Evolutionary conservation across 192 early-diverging fungal genomes (phyloP).

Genomic region (Coemansia biformis): DNA sequence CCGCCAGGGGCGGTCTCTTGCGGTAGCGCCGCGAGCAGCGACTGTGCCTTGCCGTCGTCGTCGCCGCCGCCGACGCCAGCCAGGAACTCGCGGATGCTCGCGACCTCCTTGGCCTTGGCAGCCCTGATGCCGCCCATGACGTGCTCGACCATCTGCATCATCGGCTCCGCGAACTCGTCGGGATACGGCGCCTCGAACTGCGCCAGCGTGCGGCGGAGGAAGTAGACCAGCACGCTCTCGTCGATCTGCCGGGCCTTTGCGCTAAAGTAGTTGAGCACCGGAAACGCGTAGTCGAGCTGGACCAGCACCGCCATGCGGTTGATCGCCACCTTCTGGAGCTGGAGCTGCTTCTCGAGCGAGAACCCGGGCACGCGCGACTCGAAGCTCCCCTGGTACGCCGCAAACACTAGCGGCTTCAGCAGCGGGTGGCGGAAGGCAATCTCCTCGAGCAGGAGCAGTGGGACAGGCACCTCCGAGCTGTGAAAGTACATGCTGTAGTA

Average conservation of each 20-base stretch:
- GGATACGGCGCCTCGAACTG: constrained; percentile 39
- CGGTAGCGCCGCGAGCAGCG: constrained; percentile 6
- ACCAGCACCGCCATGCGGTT: constrained; percentile 65
- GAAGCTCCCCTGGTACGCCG: constrained; percentile 56
- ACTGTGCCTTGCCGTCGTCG: constrained; percentile 11
- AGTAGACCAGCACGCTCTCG: constrained; percentile 64
- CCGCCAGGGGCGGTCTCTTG: neutral
- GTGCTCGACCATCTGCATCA: constrained; percentile 22
- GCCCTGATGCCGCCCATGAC: constrained; percentile 25
- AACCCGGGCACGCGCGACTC: constrained; percentile 53
- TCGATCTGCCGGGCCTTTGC: constrained; percentile 53
- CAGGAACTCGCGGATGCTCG: constrained; percentile 22
- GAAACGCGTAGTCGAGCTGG: constrained; percentile 58
- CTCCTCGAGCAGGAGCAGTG: constrained; percentile 68
- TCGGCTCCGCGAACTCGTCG: constrained; percentile 17
- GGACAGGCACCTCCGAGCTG: constrained; percentile 54
- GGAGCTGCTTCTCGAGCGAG: constrained; percentile 60
- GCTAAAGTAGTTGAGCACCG: constrained; percentile 59
- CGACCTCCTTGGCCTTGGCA: constrained; percentile 21
- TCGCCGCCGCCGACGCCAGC: constrained; percentile 13
- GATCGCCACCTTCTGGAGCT: constrained; percentile 60
- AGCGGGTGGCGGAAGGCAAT: constrained; percentile 69
- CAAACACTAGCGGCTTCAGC: constrained; percentile 61
- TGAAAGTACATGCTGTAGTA: constrained; percentile 71
- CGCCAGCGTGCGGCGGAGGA: constrained; percentile 45